phyloP scores from a whole-genome alignment of 2,329 filamentous ascomycete genomes.

The Fusarium udum region DNA sequence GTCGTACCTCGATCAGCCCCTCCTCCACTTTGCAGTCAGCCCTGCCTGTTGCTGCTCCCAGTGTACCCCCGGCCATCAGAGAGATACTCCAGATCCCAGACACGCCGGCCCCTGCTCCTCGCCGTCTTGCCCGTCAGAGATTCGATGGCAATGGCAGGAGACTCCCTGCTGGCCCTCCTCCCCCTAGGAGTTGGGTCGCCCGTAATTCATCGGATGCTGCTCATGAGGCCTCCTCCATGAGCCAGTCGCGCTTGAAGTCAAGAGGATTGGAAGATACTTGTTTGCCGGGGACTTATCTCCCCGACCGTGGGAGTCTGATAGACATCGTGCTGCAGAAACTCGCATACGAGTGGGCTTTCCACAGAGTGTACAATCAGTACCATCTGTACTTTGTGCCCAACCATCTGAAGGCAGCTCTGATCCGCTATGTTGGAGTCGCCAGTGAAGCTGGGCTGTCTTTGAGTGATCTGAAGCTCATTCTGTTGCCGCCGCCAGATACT shows the following conservation, averaged over 20 bases:
- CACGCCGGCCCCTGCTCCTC: conserved; percentile 61
- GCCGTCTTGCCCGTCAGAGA: conserved; percentile 53
- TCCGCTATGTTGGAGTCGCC: conserved; percentile 60
- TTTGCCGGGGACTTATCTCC: conserved; percentile 58
- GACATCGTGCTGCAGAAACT: conserved; percentile 61
- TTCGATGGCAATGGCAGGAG: conserved; percentile 60
- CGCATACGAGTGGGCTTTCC: conserved; percentile 64
- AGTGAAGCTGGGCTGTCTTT: conserved; percentile 58
- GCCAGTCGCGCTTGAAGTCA: conserved; percentile 34
- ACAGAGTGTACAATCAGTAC: conserved; percentile 65
- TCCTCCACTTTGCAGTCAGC: conserved; percentile 40
- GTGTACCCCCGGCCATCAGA: conserved; percentile 67
- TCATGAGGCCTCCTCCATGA: conserved; percentile 22
- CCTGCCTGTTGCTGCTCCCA: conserved; percentile 54
- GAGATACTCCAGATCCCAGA: conserved; percentile 69
- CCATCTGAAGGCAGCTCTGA: conserved; percentile 60
- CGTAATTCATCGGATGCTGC: conserved; percentile 38
- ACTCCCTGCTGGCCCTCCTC: conserved; percentile 66
- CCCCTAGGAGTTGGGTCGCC: conserved; percentile 65
- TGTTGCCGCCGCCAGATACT: conserved; percentile 48
- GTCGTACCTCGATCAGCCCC: conserved; percentile 54
- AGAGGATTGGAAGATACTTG: conserved; percentile 36
- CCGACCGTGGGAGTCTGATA: conserved; percentile 59
- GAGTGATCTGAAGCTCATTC: conserved; percentile 60
- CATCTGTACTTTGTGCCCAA: conserved; percentile 66